phyloP scores from a whole-genome alignment of 345 rosid genomes.

The Ricinus communis region DNA sequence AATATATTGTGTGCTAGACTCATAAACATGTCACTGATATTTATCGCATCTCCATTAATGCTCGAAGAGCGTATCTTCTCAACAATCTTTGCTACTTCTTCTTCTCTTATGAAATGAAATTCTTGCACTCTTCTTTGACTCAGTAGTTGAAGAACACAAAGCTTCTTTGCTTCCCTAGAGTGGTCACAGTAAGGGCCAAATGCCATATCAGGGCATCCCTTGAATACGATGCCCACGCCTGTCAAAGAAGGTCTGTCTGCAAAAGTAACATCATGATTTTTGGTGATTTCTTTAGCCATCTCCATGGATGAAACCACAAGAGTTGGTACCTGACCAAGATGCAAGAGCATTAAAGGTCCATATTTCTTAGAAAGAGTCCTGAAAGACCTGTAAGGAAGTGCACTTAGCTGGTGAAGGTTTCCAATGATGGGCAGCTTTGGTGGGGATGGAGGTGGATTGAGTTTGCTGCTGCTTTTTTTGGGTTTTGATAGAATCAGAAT shows the following conservation, averaged over 20 bases:
- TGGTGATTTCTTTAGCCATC: conserved; percentile 15
- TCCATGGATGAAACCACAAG: conserved; percentile 30
- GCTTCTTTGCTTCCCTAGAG: conserved; percentile 26
- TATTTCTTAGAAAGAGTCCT: conserved; percentile 17
- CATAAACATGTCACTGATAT: conserved; percentile 21
- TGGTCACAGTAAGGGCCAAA: conserved; percentile 29
- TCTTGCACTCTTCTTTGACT: conserved; percentile 24
- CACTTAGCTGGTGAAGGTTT: conserved; percentile 25
- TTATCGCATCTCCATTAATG: not conserved
- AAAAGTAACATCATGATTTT: conserved; percentile 21
- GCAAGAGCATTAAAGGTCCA: conserved; percentile 28
- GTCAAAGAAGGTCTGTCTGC: conserved; percentile 18
- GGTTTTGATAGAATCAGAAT: not conserved
- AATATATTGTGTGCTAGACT: conserved; percentile 7
- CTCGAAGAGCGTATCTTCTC: conserved; percentile 2
- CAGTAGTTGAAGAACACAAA: conserved; percentile 21
- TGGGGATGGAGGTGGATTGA: conserved; percentile 27
- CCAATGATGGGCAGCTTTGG: conserved; percentile 29
- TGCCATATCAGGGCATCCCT: conserved; percentile 10
- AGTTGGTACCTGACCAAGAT: conserved; percentile 19
- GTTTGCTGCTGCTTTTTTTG: not conserved
- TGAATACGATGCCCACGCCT: conserved; percentile 7
- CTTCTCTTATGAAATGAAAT: conserved; percentile 18
- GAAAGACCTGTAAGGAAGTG: conserved; percentile 16
- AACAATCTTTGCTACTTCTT: conserved; percentile 2